Base-by-base conservation (phyloP, 805 yeast species). In the Wickerhamomyces hampshirensis region DNA sequence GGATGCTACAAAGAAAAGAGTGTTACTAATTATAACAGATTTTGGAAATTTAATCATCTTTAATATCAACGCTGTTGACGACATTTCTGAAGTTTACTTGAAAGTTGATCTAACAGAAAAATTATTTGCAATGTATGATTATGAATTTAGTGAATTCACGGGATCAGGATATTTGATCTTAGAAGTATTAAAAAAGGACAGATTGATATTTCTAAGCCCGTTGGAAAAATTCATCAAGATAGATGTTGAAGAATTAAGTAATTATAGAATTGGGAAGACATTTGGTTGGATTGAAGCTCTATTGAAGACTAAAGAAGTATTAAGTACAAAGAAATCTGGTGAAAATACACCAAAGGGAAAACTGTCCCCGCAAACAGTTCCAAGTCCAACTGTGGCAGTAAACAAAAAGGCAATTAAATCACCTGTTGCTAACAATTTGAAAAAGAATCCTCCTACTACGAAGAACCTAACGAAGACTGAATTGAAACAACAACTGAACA, bases 91-190 rank as follows among this genome's bases (percentile, higher is more conserved):
- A 53, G 18, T 46, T 43, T 37, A 48, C 15, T 50, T 59, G 24
- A 69, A 69, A 18, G 66, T 73, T 26, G 68, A 62, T 35, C 47
- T 70, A 21, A 69, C 74, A 0, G 75, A 72, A 47, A 60, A 64
- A 30, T 65, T 74, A 45, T 75, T 83, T 37, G 84, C 84, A 51
- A 77, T 84, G 80, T 84, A 83, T 54, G 91, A 83, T 57, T 82
- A 80, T 57, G 91, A 83, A 54, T 83, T 84, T 57, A 80, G 77
- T 43, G 84, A 77, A 39, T 62, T 59, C 14, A 65, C 66, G 6
- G 65, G 66, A 17, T 70, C 65, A 37, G 93, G 91, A 0, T 81
- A 74, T 48, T 60, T 82, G 31, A 79, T 81, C 10, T 51, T 83
- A 19, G 89, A 83, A 49, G 62, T 80, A 47, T 67, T 74, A 45